Evolutionary conservation across 2,329 filamentous ascomycete species (phyloP), one percentile per base, ranked within the genome.

Genomic region (Lasiodiplodia theobromae): DNA sequence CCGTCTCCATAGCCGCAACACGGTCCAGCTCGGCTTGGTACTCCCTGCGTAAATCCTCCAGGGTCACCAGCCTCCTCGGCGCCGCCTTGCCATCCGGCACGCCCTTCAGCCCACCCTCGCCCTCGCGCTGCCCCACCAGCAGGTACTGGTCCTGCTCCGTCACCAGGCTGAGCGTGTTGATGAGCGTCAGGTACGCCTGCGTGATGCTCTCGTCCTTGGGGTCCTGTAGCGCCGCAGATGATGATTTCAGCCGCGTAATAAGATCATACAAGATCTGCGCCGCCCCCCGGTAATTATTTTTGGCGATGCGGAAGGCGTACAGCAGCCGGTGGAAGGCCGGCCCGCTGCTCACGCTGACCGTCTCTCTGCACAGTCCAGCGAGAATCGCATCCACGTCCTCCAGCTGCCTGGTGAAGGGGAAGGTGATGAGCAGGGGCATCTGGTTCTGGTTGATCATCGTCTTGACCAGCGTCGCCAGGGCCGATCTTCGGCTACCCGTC

Each of bases 21-120:
- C 93, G 87, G 80, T 99, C 96, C 75, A 99, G 82, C 80, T 98
- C 94, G 28, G 87, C 88, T 81, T 97, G 92, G 78, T 97, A 99
- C 77, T 95, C 92, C 79, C 91, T 93, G 75, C 94, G 87, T 65
- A 98, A 84, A 77, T 97, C 94, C 37, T 91, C 91, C 67, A 99
- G 82, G 38, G 93, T 97, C 18, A 98, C 87, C 44, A 98, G 89
- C 77, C 88, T 91, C 70, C 94, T 89, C 82, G 37, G 23, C 5
- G 79, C 73, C 70, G 79, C 78, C 74, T 77, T 80, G 70, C 74
- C 74, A 74, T 79, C 72, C 37, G 73, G 73, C 23, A 76, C 74
- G 67, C 73, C 73, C 74, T 68, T 62, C 3, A 62, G 25, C 28
- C 60, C 60, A 18, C 51, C 51, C 12, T 56, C 53, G 64, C 52